Evolutionary conservation across 345 rosid species (phyloP), one percentile per base, ranked within the genome.

Genomic region (Boechera stricta): DNA sequence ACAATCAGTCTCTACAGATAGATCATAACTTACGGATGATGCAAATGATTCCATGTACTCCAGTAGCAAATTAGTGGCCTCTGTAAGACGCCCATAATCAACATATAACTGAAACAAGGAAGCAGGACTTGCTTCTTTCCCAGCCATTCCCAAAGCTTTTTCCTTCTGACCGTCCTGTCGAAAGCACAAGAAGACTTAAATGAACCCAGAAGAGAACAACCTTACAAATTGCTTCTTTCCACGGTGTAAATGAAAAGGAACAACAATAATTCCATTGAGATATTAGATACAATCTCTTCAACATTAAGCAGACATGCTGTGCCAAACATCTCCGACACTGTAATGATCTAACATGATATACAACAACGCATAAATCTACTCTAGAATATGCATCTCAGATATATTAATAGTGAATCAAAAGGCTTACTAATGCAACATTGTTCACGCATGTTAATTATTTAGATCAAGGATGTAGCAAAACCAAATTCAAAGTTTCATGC

Each of bases 91-190:
- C 51, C 87, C 87, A 77, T 86, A 83, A 69, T 86, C 86, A 76
- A 92, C 97, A 69, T 89, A 92, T 48, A 94, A 83, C 71, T 81
- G 88, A 76, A 94, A 85, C 84, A 94, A 81, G 72, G 98, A 84
- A 9, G 95, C 90, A 41, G 97, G 87, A 83, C 86, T 89, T 60
- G 91, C 86, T 73, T 87, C 98, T 77, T 86, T 82, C 68, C 94
- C 87, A 64, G 87, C 80, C 98, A 94, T 94, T 58, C 92, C 91
- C 83, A 90, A 85, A 60, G 77, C 80, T 81, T 82, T 80, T 62
- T 89, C 93, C 71, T 80, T 88, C 79, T 77, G 86, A 58, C 79
- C 85, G 61, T 85, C 87, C 97, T 91, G 81, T 71, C 67, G 69
- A 78, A 60, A 58, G 1, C 51, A 51, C 51, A 67, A 66, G 32